phyloP scores from a whole-genome alignment of 371 early-diverging fungal species.

The Mucor saturninus region DNA sequence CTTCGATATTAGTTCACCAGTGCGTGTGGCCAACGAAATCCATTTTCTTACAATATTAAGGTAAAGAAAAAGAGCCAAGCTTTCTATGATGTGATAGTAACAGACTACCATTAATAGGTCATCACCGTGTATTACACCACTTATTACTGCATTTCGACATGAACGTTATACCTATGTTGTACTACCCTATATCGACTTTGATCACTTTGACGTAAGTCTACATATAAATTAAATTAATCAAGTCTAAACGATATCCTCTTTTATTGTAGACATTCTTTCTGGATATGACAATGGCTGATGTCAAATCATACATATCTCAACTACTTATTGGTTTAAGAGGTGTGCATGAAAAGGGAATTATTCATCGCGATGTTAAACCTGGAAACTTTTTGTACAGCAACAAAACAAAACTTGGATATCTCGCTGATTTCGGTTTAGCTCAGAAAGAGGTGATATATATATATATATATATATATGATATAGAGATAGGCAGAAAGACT shows the following conservation, averaged over 20 bases:
- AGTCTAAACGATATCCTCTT: not conserved
- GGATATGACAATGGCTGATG: constrained; percentile 69
- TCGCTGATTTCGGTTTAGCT: constrained; percentile 99
- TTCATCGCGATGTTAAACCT: constrained; percentile 98
- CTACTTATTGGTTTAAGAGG: constrained; percentile 76
- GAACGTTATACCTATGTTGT: constrained; percentile 82
- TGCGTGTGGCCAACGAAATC: constrained; percentile 86
- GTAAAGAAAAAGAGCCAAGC: constrained; percentile 28
- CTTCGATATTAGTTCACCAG: constrained; percentile 81
- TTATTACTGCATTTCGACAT: constrained; percentile 78
- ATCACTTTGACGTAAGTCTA: constrained; percentile 74
- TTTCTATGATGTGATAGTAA: not conserved
- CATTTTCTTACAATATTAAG: constrained; percentile 71
- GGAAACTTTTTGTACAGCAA: constrained; percentile 93
- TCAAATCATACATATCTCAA: constrained; percentile 81
- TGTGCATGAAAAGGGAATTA: constrained; percentile 74
- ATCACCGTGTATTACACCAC: constrained; percentile 62
- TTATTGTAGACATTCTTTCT: constrained; percentile 13
- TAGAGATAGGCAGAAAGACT: too few species aligned
- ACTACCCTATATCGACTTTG: constrained; percentile 83
- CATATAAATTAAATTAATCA: not conserved
- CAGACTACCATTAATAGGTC: constrained; percentile 7
- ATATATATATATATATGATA: too few species aligned
- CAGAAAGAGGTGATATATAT: constrained; percentile 51
- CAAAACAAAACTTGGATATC: constrained; percentile 71